Evolutionary conservation across 257 asterid genomes (phyloP), one percentile per base, ranked within the genome.

Genomic region (Linaria vulgaris): DNA sequence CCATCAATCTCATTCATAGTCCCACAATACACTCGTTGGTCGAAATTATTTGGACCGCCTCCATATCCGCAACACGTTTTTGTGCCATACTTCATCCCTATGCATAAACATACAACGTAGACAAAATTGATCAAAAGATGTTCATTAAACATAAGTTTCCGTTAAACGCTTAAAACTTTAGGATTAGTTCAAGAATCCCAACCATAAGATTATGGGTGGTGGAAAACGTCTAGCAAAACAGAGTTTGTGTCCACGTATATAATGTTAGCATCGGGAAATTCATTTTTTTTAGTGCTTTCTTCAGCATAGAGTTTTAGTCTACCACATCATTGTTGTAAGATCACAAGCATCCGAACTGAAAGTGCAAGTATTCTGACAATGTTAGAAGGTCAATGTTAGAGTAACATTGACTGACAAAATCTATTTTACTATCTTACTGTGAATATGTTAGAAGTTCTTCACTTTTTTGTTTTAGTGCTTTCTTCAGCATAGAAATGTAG

Each of bases 31-130:
- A 80, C 74, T 31, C 71, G 58, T 45, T 54, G 72, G 62, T 78
- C 56, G 67, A 68, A 83, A 50, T 88, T 84, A 52, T 84, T 70
- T 7, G 61, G 63, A 16, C 90, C 96, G 0, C 84, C 94, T 6
- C 96, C 96, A 49, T 73, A 59, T 54, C 95, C 95, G 56, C 95
- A 84, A 30, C 92, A 88, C 1, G 90, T 78, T 45, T 71, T 83
- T 9, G 84, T 72, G 47, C 94, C 88, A 70, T 88, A 78, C 59
- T 58, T 46, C 45, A 88, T 45, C 59, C 95, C 95, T 87, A 61
- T 17, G 60, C 47, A 67, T 0, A n/a, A 4, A 30, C 15, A n/a
- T 22, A 12, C 6, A 55, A 0, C 15, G 25, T 55, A 13, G 8
- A 12, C 30, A 14, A 12, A n/a, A n/a, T n/a, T 6, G 5, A 13